Base-by-base conservation (phyloP, 805 yeast species). In the Pichia californica region DNA sequence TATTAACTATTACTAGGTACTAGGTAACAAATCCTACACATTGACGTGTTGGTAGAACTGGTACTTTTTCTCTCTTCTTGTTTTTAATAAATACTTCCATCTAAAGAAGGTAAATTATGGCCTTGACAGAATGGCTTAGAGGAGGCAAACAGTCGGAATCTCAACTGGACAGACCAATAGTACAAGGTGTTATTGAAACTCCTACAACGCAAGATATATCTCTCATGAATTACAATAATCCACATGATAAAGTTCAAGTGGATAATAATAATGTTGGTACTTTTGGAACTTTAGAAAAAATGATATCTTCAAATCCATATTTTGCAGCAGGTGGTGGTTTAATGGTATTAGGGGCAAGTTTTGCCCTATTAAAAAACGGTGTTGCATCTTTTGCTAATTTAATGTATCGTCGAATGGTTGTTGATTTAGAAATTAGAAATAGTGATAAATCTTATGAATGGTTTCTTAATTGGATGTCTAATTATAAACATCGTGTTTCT, bases 271-370 rank as follows among this genome's bases (percentile, higher is more conserved):
- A 16, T 3, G 28, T n/a, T 4, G 15, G 45, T 1, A 15, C 39
- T 10, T 11, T 7, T 16, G 28, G 21, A 32, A 1, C 32, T n/a
- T 33, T 57, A 3, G 40, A 73, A 33, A 79, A 77, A 43, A 74
- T 79, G 2, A 25, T 61, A 21, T 44, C 55, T 2, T 51, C 58
- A 30, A 91, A 91, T 59, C 98, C 97, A n/a, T 88, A 88, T 62
- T 91, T 93, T 68, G 93, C 97, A 1, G 99, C 98, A 0, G 99
- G 99, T 56, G 96, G 97, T 54, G 99, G 99, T 0, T 69, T 93
- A 32, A 93, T 93, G 99, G 69, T 89, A 4, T 68, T 93, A 3
- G 99, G 99, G n/a, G 88, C 95, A 0, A 83, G 81, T 1, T 63
- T 93, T 28, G 95, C 96, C 0, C 53, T 88, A 7, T 79, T 87